Base-by-base conservation (phyloP, 768 basidiomycete genomes). In the Tephrocybe sp. region DNA sequence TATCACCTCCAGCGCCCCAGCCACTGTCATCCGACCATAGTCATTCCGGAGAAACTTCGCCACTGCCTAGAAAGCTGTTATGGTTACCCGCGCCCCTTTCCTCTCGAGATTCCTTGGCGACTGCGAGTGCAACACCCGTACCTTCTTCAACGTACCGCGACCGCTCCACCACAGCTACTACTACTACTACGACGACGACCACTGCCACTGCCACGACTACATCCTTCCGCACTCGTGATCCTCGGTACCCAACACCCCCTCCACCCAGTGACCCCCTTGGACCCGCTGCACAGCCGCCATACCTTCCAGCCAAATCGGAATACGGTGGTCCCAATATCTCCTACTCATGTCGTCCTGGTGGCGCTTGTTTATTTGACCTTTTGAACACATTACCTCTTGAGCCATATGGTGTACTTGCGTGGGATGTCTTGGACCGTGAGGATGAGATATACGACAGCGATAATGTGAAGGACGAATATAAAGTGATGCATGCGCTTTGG, bases 401-500 rank as follows among this genome's bases (percentile, higher is more conserved):
- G 22, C 69, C 67, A 4, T 90, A 77, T 53, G 89, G 89, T 3
- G 67, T 87, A 2, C 72, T 87, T 38, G 75, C 76, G 2, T 91
- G 89, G 89, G 71, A 76, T 34, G 72, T 92, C 7, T 44, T 86
- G 7, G 87, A 89, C 52, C 69, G 79, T 35, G 88, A 91, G 60
- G 89, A 89, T 43, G 88, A 90, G 55, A 72, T 91, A 0, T 89
- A 81, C 50, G 85, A 89, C 54, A 68, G 77, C 39, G 84, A 87
- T 53, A 83, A 89, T 59, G 71, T 89, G 10, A 72, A 72, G 35
- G 87, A 89, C 50, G 86, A 89, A 54, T 81, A 86, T 51, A 92
- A 91, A 63, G 82, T 89, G 6, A 85, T 92, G 72, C 79, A 82
- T 49, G 86, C 87, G 5, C 67, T 91, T 11, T 91, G 89, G 89